phyloP scores from a whole-genome alignment of 441 rosid species.

The Sinapis alba region DNA sequence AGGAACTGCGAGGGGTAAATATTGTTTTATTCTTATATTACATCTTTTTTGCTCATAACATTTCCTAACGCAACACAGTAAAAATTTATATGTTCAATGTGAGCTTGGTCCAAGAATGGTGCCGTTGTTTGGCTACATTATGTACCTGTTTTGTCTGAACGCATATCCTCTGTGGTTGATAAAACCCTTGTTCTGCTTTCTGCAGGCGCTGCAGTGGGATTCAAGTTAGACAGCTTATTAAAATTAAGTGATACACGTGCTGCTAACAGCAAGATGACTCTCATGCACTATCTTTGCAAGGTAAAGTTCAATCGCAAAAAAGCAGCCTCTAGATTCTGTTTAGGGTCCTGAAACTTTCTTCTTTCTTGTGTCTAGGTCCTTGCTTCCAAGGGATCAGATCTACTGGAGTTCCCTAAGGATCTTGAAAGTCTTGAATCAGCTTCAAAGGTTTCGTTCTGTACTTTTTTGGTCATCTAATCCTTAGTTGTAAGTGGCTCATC shows the following conservation, averaged over 20 bases:
- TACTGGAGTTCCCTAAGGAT: constrained; percentile 80
- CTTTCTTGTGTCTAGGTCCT: constrained; percentile 55
- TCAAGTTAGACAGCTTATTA: constrained; percentile 88
- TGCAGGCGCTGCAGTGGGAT: constrained; percentile 93
- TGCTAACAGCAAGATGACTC: constrained; percentile 48
- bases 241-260: constrained; percentile 90
- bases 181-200: constrained; percentile 24
- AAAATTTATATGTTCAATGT: neutral
- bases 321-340: neutral
- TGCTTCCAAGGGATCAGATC: constrained; percentile 66
- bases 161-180: neutral
- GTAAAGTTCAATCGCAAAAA: constrained; percentile 37
- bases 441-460: constrained; percentile 62
- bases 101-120: neutral
- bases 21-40: constrained; percentile 2
- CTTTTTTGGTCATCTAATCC: constrained; percentile 1
- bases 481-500: constrained; percentile 2
- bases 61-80: constrained; percentile 9
- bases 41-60: constrained; percentile 6
- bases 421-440: constrained; percentile 85
- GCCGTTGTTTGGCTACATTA: constrained; percentile 1
- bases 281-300: constrained; percentile 96
- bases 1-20: constrained; percentile 94
- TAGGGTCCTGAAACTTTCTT: neutral
- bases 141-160: neutral